Conservation (phyloP, 192 early-diverging fungal genomes). For the Gigaspora rosea region DNA sequence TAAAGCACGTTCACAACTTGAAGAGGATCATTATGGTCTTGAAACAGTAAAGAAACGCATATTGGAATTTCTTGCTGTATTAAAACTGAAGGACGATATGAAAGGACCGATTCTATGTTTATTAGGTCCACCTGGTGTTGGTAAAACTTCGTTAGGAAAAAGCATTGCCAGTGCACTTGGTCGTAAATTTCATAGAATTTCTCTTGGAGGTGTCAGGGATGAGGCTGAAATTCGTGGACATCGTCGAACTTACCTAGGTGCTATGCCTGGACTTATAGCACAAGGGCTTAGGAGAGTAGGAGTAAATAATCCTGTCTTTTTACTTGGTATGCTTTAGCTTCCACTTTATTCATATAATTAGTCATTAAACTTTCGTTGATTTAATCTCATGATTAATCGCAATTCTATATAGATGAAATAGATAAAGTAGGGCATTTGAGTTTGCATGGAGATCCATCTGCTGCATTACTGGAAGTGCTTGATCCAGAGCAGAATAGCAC, state of each 20-base stretch:
- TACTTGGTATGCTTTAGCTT: conserved; percentile 56
- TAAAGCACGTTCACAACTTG: conserved; percentile 62
- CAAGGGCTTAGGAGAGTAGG: conserved; percentile 70
- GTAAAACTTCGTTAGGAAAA: conserved; percentile 83
- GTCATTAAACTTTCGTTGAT: not conserved
- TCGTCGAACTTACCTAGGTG: conserved; percentile 84
- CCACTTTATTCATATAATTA: not conserved
- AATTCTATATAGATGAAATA: conserved; percentile 65
- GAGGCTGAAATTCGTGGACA: conserved; percentile 90
- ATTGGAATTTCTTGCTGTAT: conserved; percentile 73
- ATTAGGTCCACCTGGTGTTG: conserved; percentile 65
- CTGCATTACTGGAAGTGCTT: conserved; percentile 82
- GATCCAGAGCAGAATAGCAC: conserved; percentile 86
- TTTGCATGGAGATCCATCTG: conserved; percentile 73
- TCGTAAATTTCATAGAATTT: conserved; percentile 80
- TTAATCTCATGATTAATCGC: not conserved
- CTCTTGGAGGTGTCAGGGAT: conserved; percentile 82
- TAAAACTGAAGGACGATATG: conserved; percentile 72
- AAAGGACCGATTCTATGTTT: conserved; percentile 80
- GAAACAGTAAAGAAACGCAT: conserved; percentile 80
- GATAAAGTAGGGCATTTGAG: conserved; percentile 74
- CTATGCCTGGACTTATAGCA: conserved; percentile 78
- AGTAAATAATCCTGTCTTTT: conserved; percentile 77
- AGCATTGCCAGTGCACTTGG: conserved; percentile 76
- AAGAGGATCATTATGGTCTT: conserved; percentile 83